Conservation (phyloP, 2,329 filamentous ascomycete genomes). For the Trichoderma endophyticum region DNA sequence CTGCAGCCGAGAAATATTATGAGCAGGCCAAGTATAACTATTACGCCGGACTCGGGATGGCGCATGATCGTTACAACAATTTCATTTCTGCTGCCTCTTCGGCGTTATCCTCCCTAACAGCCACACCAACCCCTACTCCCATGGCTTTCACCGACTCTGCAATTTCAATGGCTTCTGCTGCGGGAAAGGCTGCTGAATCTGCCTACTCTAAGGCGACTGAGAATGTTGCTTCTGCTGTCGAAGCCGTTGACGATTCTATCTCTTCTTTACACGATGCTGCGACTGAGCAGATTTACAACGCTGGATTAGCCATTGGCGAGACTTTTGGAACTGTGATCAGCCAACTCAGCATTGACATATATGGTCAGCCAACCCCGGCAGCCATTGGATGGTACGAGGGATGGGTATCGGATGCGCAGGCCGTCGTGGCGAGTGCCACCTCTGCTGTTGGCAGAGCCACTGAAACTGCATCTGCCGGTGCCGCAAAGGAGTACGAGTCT, state of each 20-base stretch:
- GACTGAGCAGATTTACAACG: constrained; percentile 36
- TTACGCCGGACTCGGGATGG: constrained; percentile 73
- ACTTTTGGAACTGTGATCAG: constrained; percentile 48
- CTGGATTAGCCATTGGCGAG: constrained; percentile 39
- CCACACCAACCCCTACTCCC: constrained; percentile 60
- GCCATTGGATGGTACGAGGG: constrained; percentile 56
- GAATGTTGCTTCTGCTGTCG: constrained; percentile 39
- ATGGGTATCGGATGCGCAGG: constrained; percentile 47
- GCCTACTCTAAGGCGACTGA: constrained; percentile 44
- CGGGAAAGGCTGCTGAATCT: constrained; percentile 51
- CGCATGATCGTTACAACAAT: constrained; percentile 74
- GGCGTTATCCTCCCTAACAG: constrained; percentile 58
- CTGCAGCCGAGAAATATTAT: constrained; percentile 54
- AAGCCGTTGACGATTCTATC: constrained; percentile 38
- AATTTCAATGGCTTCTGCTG: constrained; percentile 49
- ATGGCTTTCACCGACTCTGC: constrained; percentile 49
- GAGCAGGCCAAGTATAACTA: constrained; percentile 65
- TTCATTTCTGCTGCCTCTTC: constrained; percentile 71
- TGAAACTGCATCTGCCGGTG: constrained; percentile 59
- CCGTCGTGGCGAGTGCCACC: constrained; percentile 55
- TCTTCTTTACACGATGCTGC: constrained; percentile 46
- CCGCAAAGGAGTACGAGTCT: constrained; percentile 63
- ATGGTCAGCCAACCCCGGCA: constrained; percentile 61
- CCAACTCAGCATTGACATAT: constrained; percentile 66
- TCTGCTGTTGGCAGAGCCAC: constrained; percentile 51